Base-by-base conservation (phyloP, 2,329 filamentous ascomycete species). In the Ramularia endophylla region DNA sequence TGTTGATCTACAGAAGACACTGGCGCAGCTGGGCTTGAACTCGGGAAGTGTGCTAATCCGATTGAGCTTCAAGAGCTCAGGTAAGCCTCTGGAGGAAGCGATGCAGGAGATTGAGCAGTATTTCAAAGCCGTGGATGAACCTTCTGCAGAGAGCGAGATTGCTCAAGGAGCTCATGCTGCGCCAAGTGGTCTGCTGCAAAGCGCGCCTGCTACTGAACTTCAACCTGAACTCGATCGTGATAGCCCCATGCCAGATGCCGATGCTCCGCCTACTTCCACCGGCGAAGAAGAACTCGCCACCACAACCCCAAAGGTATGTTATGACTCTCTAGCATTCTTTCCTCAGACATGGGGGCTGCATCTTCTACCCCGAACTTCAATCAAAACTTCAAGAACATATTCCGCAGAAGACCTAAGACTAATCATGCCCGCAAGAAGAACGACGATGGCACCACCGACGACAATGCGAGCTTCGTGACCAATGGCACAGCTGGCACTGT, bases 11-110 rank as follows among this genome's bases (percentile, higher is more conserved):
- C 87, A 95, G 62, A 94, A 94, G 71, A 89, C 87, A 1, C 66
- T 98, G 33, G 81, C 81, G 4, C 87, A 95, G 61, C 69, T 97
- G 13, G 92, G 92, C 0, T 83, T 94, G 56, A 94, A 89, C 59
- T 83, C 79, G 35, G 90, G 92, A 5, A 90, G 77, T 57, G 81
- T 86, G 4, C 67, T 95, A 41, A 73, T 98, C 40, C 77, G 86
- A 43, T 66, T 98, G 45, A 80, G 73, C 25, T 97, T 90, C 66
- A 80, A 76, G 59, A 74, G 74, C 48, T 92, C 86, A 5, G 81
- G 84, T 9, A 79, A 78, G 60, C 88, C 88, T 2, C 66, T 97
- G 19, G 86, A 87, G 52, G 85, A 90, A 49, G 90, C 90, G 8
- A 87, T 95, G 81, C 69, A 72, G 34, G 76, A 90, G 57, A 95